These are phyloP conservation scores for Trichosporon faecale DNA, from an alignment of 1,284 basidiomycete genomes.

Conservation along the genomic window DNA sequence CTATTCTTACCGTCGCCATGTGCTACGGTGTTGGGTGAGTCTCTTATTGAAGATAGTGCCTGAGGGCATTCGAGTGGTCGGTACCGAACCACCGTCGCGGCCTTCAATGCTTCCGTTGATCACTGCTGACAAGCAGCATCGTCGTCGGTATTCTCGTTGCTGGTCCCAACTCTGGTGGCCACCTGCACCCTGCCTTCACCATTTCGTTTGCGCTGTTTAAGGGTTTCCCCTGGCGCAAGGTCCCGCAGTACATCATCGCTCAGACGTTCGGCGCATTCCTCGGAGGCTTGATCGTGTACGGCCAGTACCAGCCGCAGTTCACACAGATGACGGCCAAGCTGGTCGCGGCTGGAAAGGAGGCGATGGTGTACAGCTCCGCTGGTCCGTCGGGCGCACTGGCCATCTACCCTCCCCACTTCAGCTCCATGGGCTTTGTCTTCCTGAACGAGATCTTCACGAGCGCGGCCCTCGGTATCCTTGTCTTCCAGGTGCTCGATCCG, in stretches of 20 bases:
- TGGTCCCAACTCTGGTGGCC: conserved; percentile 29
- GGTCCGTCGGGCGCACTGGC: conserved; percentile 15
- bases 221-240: conserved; percentile 43
- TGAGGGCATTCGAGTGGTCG: background rate
- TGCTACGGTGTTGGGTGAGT: conserved; percentile 20
- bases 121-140: conserved; percentile 5
- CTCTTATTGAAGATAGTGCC: background rate
- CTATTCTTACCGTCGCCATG: conserved; percentile 15
- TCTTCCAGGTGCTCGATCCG: conserved; percentile 23
- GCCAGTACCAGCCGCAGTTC: conserved; percentile 9
- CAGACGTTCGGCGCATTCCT: conserved; percentile 36
- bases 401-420: conserved; percentile 3
- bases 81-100: background rate
- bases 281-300: conserved; percentile 12
- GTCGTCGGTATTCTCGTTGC: conserved; percentile 17
- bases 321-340: conserved; percentile 6
- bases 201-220: conserved; percentile 30
- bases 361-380: conserved; percentile 6
- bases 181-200: conserved; percentile 32
- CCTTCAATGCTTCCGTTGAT: background rate
- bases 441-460: conserved; percentile 20
- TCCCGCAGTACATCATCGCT: conserved; percentile 36
- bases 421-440: conserved; percentile 16
- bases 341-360: conserved; percentile 8
- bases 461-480: conserved; percentile 8